A percentile compares a stretch with the other conserved stretches of the same genome.
Evolutionary conservation across 257 asterid species (phyloP).

Genomic region (Paulownia fortunei): DNA sequence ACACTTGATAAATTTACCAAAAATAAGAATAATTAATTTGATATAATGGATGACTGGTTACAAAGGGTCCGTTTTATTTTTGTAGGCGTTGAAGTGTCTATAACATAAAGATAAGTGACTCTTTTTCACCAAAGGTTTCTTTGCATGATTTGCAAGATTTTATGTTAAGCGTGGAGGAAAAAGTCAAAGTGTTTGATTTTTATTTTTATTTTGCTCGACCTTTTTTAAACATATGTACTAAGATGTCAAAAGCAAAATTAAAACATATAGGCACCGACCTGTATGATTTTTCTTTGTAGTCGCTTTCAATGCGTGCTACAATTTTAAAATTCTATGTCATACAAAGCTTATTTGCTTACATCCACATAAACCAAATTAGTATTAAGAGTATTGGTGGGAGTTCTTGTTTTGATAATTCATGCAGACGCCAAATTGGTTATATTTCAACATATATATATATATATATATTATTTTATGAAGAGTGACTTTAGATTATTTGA

Average conservation of each 20-base stretch:
- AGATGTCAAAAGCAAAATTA: background rate
- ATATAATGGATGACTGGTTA: too few relatives aligned
- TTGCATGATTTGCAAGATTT: background rate
- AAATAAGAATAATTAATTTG: too few relatives aligned
- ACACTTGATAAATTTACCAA: too few relatives aligned
- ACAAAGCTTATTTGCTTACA: background rate
- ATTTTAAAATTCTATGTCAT: background rate
- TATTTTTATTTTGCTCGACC: background rate
- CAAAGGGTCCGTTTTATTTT: too few relatives aligned
- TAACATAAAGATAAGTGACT: too few relatives aligned
- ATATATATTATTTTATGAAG: too few relatives aligned
- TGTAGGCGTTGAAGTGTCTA: too few relatives aligned
- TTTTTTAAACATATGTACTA: background rate
- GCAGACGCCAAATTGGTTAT: too few relatives aligned
- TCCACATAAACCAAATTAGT: background rate
- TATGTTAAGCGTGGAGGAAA: background rate
- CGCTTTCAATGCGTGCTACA: background rate
- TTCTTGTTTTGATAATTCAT: too few relatives aligned
- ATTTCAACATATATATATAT: too few relatives aligned
- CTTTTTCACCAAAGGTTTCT: background rate
- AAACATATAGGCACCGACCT: conserved; percentile 11
- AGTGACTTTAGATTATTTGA: too few relatives aligned
- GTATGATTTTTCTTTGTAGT: background rate
- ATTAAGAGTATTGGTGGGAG: too few relatives aligned
- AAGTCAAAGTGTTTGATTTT: background rate